These are phyloP conservation scores for Ascocoryne sarcoides DNA, from an alignment of 2,329 filamentous ascomycete genomes.

Conservation along the genomic window DNA sequence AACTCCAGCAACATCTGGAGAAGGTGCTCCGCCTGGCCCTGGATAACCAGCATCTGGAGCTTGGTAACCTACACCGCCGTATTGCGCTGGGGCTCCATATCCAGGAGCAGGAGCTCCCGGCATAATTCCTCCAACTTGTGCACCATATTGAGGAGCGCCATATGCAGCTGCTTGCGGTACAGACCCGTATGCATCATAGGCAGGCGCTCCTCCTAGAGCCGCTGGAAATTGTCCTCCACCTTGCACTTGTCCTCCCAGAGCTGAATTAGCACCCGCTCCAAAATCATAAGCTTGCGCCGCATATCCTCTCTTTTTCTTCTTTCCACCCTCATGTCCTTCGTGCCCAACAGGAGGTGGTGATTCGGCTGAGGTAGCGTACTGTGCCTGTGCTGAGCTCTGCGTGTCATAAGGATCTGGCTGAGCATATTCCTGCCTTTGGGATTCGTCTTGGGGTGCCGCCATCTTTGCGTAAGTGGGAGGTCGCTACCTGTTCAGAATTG, in stretches of 20 bases:
- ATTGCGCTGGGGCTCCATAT: slow-evolving; percentile 26
- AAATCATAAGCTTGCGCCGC: slow-evolving; percentile 93
- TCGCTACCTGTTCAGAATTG: slow-evolving; percentile 1
- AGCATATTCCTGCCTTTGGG: slow-evolving; percentile 33
- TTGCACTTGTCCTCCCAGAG: slow-evolving; percentile 56
- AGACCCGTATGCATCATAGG: slow-evolving; percentile 30
- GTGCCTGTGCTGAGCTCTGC: slow-evolving; percentile 31
- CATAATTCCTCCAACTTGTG: slow-evolving; percentile 30
- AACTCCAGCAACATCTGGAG: slow-evolving; percentile 54
- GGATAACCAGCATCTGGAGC: slow-evolving; percentile 60
- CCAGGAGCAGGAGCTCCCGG: slow-evolving; percentile 29
- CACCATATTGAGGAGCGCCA: slow-evolving; percentile 23
- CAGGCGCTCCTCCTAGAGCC: slow-evolving; percentile 29
- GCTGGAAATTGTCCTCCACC: slow-evolving; percentile 38
- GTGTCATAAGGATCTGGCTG: slow-evolving; percentile 39
- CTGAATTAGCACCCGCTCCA: slow-evolving; percentile 75
- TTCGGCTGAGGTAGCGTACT: slow-evolving; percentile 15
- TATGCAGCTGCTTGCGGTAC: slow-evolving; percentile 23
- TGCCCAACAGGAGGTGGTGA: slow-evolving; percentile 26
- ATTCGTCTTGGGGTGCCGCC: slow-evolving; percentile 43
- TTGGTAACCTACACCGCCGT: slow-evolving; percentile 49
- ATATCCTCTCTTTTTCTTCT: slow-evolving; percentile 91
- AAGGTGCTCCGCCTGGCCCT: slow-evolving; percentile 34
- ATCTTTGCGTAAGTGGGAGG: slow-evolving; percentile 26
- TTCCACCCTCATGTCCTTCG: slow-evolving; percentile 38